Base-by-base conservation (phyloP, 768 basidiomycete species). In the Russula dissimulans region DNA sequence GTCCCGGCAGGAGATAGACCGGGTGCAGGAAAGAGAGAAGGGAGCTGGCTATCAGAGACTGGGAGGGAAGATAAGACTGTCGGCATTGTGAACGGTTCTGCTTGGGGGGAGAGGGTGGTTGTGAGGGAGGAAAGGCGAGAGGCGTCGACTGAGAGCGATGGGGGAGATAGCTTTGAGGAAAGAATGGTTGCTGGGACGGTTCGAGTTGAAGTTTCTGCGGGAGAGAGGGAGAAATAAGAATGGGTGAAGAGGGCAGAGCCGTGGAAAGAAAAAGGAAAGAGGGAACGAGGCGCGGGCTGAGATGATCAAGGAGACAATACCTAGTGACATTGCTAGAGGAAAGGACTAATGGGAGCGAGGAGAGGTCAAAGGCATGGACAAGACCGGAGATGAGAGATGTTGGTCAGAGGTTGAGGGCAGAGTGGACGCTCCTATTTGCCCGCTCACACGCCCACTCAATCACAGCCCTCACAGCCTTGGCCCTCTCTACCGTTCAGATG, bases 1-100 rank as follows among this genome's bases (percentile, higher is more conserved):
- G 61, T 56, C 46, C 73, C 75, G 1, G 64, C 65, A 31, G 72
- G 70, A 8, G 59, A 55, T 41, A 70, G 68, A 14, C 72, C 65
- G 46, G 63, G 41, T 45, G 51, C n/a, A 26, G 44, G 44, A 36
- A 54, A 62, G 46, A 60, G 49, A 55, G 60, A 57, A 53, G 62
- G 17, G 15, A 60, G 54, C 12, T 38, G 61, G 17, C 26, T 12
- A 36, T 64, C 63, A 7, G 45, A 15, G 47, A 53, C 22, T 15
- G 56, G 63, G 61, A 63, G 60, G 64, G 64, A 60, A 50, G 51
- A 56, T 60, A 59, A 47, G 47, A 41, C 59, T 4, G 60, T 49
- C 42, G 53, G 41, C 55, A 57, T 63, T 41, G 61, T 63, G 29
- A 64, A 64, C 18, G 63, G 61, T 15, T 64, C 53, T 42, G 63